Percentiles rank a stretch among this genome's conserved stretches.
Evolutionary conservation across 257 asterid species (phyloP).

Genomic region (Anisodus acutangulus): DNA sequence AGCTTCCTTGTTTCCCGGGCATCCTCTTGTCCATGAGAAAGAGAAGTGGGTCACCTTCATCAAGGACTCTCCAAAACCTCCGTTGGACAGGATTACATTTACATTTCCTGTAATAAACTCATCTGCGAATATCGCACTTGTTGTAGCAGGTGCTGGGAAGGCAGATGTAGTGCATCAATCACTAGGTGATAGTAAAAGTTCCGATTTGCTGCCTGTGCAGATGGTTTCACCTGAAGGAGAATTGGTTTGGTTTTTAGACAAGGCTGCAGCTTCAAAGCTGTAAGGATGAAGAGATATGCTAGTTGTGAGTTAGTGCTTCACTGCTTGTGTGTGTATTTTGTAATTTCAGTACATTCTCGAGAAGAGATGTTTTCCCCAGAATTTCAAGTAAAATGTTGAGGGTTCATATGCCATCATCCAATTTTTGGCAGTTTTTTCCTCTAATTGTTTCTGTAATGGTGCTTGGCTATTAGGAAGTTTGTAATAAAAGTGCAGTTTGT

Average conservation of each 20-base stretch:
- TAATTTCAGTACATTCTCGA: background rate
- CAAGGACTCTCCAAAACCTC: constrained; percentile 95
- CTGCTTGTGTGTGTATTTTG: background rate
- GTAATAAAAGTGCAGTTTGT: background rate
- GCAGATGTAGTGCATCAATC: constrained; percentile 62
- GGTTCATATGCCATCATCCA: background rate
- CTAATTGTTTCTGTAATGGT: background rate
- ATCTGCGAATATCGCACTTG: constrained; percentile 76
- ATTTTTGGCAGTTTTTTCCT: background rate
- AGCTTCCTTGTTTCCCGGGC: too few relatives aligned
- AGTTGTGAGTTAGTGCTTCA: background rate
- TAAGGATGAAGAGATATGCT: constrained; percentile 31
- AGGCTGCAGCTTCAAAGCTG: constrained; percentile 84
- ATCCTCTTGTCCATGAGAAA: too few relatives aligned
- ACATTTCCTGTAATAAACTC: constrained; percentile 89
- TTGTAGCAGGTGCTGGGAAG: constrained; percentile 74
- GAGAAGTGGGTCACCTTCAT: constrained; percentile 42
- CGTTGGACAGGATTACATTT: constrained; percentile 85
- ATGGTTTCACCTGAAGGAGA: too few relatives aligned
- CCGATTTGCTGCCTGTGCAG: constrained; percentile 43
- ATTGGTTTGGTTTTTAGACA: constrained; percentile 78
- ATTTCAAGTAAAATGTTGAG: background rate
- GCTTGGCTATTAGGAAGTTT: background rate
- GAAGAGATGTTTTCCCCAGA: background rate
- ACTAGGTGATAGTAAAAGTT: constrained; percentile 54